phyloP scores from a whole-genome alignment of 768 basidiomycete species.

The Fomitopsis serialis region DNA sequence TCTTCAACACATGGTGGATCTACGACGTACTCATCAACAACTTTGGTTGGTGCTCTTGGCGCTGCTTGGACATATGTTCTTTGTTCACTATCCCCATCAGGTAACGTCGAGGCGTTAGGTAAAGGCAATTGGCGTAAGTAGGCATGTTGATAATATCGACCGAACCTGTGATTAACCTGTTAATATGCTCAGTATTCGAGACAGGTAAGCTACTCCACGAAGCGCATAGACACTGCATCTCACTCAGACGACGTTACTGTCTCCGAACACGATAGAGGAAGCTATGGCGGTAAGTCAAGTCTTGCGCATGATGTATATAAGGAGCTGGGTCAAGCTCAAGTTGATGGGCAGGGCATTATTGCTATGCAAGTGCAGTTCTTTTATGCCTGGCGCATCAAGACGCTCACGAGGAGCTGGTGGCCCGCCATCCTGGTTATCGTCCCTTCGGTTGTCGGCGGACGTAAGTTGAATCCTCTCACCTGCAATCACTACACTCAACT shows the following conservation, averaged over 20 bases:
- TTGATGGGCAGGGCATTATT: conserved; percentile 18
- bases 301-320: too few relatives aligned
- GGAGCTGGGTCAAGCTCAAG: not conserved
- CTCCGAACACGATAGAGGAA: too few relatives aligned
- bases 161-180: not conserved
- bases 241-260: not conserved
- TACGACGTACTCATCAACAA: conserved; percentile 13
- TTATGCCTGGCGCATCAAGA: conserved; percentile 19
- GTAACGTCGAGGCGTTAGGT: not conserved
- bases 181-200: conserved; percentile 1
- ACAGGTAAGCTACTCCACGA: not conserved
- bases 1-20: conserved; percentile 18
- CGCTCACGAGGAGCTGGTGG: conserved; percentile 4
- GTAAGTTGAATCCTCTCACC: too few relatives aligned
- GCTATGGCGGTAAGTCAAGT: too few relatives aligned
- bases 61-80: too few relatives aligned
- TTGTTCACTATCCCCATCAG: too few relatives aligned
- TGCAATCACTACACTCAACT: too few relatives aligned
- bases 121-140: conserved; percentile 8
- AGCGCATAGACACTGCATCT: not conserved
- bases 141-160: not conserved
- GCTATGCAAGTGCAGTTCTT: conserved; percentile 17
- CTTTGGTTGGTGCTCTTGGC: conserved; percentile 9
- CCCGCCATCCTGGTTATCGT: too few relatives aligned
- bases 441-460: too few relatives aligned